Evolutionary conservation across 1,284 basidiomycete genomes (phyloP).

Genomic region (Ustilago xerochloae): DNA sequence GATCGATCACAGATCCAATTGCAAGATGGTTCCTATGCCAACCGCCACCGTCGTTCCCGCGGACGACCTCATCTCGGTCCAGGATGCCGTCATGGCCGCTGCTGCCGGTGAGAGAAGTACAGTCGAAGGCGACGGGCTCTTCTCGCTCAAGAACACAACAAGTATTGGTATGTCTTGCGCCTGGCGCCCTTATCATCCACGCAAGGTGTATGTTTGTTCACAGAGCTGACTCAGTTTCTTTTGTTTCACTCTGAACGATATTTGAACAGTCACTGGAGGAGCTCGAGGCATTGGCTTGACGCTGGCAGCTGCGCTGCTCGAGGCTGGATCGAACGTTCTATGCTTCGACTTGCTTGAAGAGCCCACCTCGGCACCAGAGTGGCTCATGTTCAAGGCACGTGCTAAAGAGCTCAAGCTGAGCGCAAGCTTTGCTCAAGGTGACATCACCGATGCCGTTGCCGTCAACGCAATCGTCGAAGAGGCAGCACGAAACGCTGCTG

Average conservation of each 20-base stretch:
- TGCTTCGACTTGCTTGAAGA: constrained; percentile 78
- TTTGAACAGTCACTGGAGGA: constrained; percentile 67
- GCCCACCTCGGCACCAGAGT: constrained; percentile 74
- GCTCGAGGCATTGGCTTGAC: constrained; percentile 84
- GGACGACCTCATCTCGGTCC: constrained; percentile 10
- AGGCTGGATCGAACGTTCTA: constrained; percentile 81
- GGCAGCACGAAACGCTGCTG: constrained; percentile 51
- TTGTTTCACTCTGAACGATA: not conserved
- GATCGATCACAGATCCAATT: too few relatives aligned
- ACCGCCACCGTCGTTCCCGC: not conserved
- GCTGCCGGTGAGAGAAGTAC: constrained; percentile 2
- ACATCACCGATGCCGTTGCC: constrained; percentile 73
- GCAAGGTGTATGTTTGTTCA: too few relatives aligned
- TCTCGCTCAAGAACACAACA: constrained; percentile 11
- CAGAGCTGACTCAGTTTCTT: too few relatives aligned
- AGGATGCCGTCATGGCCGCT: constrained; percentile 8
- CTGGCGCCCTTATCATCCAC: too few relatives aligned
- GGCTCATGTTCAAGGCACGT: constrained; percentile 68
- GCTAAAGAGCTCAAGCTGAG: constrained; percentile 75
- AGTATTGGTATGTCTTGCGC: constrained; percentile 13
- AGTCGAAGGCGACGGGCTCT: constrained; percentile 6
- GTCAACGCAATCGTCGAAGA: constrained; percentile 60
- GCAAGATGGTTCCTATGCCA: constrained; percentile 9
- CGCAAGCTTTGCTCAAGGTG: constrained; percentile 66
- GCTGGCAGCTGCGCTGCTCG: constrained; percentile 79